phyloP scores from a whole-genome alignment of 257 asterid genomes.

The Voacanga thouarsii region DNA sequence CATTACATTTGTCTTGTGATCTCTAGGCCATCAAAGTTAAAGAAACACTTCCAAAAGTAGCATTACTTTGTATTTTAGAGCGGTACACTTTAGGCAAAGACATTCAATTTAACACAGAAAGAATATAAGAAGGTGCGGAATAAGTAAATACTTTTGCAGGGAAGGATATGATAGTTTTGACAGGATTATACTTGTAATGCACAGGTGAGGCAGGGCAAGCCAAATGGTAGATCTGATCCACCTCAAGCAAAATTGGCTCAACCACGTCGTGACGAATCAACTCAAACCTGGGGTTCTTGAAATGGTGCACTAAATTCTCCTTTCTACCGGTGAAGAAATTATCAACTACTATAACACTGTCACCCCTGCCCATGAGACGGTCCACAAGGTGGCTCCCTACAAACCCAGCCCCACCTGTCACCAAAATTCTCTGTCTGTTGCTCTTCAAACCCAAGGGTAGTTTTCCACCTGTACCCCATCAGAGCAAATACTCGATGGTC shows the following conservation, averaged over 20 bases:
- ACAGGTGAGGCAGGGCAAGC: slow-evolving; percentile 99
- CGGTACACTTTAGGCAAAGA: neutral
- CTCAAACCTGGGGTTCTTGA: slow-evolving; percentile 61
- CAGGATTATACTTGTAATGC: slow-evolving; percentile 86
- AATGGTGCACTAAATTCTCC: slow-evolving; percentile 70
- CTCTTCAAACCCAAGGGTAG: slow-evolving; percentile 63
- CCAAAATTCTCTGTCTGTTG: slow-evolving; percentile 63
- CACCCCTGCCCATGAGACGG: slow-evolving; percentile 70
- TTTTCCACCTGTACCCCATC: slow-evolving; percentile 53
- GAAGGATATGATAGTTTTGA: slow-evolving; percentile 94
- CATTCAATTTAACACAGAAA: neutral
- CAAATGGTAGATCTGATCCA: slow-evolving; percentile 84
- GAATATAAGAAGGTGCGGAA: neutral
- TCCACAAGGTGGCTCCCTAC: slow-evolving; percentile 95
- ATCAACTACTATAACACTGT: slow-evolving; percentile 77
- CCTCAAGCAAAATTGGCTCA: slow-evolving; percentile 84
- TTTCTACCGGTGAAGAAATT: slow-evolving; percentile 79
- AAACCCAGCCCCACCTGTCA: slow-evolving; percentile 92
- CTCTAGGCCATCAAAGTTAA: slow-evolving; percentile 42
- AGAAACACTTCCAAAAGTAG: slow-evolving; percentile 24
- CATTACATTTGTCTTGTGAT: slow-evolving; percentile 96
- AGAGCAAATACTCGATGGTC: neutral
- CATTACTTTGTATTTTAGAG: neutral
- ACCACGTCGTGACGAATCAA: slow-evolving; percentile 85
- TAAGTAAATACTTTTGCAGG: neutral